Evolutionary conservation across 495 filamentous ascomycete genomes (phyloP).

Genomic region (Lindgomyces ingoldianus): DNA sequence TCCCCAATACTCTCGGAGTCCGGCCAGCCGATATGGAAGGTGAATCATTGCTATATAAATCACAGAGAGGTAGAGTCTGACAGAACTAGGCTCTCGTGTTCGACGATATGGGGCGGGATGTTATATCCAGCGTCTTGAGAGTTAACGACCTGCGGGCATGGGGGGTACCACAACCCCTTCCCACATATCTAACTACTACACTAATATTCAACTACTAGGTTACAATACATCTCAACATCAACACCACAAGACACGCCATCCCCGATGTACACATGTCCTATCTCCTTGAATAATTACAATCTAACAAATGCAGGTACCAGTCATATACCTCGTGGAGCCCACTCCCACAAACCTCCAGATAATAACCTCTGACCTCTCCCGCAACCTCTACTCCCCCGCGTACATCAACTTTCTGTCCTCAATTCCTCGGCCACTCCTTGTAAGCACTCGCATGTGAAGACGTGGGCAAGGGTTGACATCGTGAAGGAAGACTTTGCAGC

Average conservation of each 20-base stretch:
- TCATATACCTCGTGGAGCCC: conserved; percentile 93
- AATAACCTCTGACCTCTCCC: conserved; percentile 85
- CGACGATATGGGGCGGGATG: conserved; percentile 67
- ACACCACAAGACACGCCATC: conserved; percentile 80
- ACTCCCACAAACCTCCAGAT: conserved; percentile 73
- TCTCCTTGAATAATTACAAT: neutral
- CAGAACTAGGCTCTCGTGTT: conserved; percentile 58
- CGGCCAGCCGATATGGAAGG: conserved; percentile 80
- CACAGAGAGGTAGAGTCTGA: neutral
- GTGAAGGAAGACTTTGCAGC: conserved; percentile 81
- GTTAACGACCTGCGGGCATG: conserved; percentile 89
- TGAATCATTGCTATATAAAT: neutral
- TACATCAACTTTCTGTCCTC: conserved; percentile 98
- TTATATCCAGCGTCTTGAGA: conserved; percentile 90
- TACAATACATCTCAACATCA: conserved; percentile 95
- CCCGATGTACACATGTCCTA: conserved; percentile 69
- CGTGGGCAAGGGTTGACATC: conserved; percentile 1
- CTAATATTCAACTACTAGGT: conserved; percentile 43
- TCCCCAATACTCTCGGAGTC: conserved; percentile 83
- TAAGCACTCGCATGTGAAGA: neutral
- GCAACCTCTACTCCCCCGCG: conserved; percentile 85
- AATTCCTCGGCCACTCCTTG: conserved; percentile 81
- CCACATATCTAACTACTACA: neutral
- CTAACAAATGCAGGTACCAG: conserved; percentile 53
- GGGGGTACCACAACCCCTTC: conserved; percentile 54